phyloP scores from a whole-genome alignment of 345 rosid genomes.

The Syzygium jambos region DNA sequence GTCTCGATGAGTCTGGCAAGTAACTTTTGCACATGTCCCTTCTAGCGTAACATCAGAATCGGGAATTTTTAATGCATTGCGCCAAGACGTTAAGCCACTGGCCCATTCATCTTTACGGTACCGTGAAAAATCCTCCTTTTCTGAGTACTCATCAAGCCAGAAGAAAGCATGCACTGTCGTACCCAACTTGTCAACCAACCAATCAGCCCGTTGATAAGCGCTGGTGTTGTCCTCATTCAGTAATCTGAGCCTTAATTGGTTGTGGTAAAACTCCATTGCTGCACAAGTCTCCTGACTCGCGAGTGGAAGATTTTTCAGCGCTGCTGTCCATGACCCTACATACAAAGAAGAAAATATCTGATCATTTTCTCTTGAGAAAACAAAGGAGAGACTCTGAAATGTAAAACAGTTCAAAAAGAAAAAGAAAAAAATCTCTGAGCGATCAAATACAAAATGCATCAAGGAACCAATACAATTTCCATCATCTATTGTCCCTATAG shows the following conservation, averaged over 20 bases:
- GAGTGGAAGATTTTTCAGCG: slow-evolving; percentile 54
- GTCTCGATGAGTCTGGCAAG: slow-evolving; percentile 41
- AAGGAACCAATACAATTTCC: background rate
- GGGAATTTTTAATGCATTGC: slow-evolving; percentile 61
- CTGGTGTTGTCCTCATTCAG: slow-evolving; percentile 56
- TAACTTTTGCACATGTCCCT: slow-evolving; percentile 48
- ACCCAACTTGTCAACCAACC: slow-evolving; percentile 90
- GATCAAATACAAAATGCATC: background rate
- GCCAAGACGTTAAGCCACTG: slow-evolving; percentile 82
- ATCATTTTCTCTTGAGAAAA: background rate
- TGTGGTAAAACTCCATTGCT: slow-evolving; percentile 87
- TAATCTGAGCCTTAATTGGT: slow-evolving; percentile 69
- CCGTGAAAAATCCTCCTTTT: slow-evolving; percentile 63
- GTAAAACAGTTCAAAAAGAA: background rate
- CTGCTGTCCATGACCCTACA: slow-evolving; percentile 61
- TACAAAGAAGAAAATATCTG: background rate
- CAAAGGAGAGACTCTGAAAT: background rate
- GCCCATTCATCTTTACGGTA: slow-evolving; percentile 90
- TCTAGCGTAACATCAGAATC: slow-evolving; percentile 55
- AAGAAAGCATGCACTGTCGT: slow-evolving; percentile 89
- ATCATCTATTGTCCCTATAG: background rate
- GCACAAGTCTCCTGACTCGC: slow-evolving; percentile 88
- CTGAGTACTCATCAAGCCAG: slow-evolving; percentile 94
- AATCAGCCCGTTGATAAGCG: slow-evolving; percentile 77
- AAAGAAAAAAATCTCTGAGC: background rate